A percentile compares a stretch with the other conserved stretches of the same genome.
Evolutionary conservation across 2,329 filamentous ascomycete genomes (phyloP).

Genomic region (Penicillium digitatum): DNA sequence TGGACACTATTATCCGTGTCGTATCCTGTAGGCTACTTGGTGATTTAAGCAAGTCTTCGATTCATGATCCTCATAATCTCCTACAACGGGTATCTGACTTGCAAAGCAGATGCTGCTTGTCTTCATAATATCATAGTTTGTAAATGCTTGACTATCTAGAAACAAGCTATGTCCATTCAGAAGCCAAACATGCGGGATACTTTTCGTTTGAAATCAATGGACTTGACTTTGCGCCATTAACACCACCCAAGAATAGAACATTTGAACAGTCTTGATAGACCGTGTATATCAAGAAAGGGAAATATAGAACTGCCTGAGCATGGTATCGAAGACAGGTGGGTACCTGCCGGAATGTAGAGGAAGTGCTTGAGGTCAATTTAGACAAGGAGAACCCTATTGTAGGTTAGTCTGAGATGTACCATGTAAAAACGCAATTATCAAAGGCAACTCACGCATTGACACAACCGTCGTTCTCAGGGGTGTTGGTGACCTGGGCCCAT

Average conservation of each 20-base stretch:
- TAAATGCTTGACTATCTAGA: constrained; percentile 18
- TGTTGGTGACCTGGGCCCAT: constrained; percentile 64
- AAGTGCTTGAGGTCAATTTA: constrained; percentile 15
- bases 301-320: constrained; percentile 18
- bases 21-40: neutral
- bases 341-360: constrained; percentile 13
- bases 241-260: constrained; percentile 19
- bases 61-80: neutral
- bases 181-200: constrained; percentile 21
- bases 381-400: constrained; percentile 22
- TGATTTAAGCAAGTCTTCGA: neutral
- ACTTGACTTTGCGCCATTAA: constrained; percentile 24
- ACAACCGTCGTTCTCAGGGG: constrained; percentile 12
- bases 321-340: constrained; percentile 22
- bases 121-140: constrained; percentile 16
- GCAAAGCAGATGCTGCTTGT: neutral
- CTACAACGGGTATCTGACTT: neutral
- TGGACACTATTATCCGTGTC: neutral
- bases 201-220: constrained; percentile 24
- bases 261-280: constrained; percentile 14
- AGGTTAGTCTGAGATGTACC: neutral
- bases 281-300: constrained; percentile 16
- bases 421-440: neutral
- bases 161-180: constrained; percentile 18
- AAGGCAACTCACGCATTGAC: constrained; percentile 16